Evolutionary conservation across 768 basidiomycete genomes (phyloP).

Genomic region (Rhizopogon sp.): DNA sequence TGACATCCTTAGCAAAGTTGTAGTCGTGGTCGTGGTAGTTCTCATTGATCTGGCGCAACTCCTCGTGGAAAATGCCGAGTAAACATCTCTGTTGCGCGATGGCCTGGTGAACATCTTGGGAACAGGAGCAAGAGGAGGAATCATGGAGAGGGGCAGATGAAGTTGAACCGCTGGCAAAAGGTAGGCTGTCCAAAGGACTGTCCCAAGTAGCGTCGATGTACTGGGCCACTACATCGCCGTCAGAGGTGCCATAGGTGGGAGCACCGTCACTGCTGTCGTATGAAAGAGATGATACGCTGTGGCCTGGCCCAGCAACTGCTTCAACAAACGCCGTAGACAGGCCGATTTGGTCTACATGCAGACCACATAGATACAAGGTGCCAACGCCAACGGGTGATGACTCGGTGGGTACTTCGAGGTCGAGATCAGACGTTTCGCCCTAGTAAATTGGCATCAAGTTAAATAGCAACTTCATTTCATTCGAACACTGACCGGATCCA

Average conservation of each 20-base stretch:
- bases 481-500: constrained; percentile 16
- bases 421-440: constrained; percentile 10
- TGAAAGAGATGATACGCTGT: constrained; percentile 4
- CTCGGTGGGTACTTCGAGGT: background rate
- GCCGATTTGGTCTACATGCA: background rate
- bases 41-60: constrained; percentile 21
- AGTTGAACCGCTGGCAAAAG: constrained; percentile 19
- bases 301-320: background rate
- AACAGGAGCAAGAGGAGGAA: constrained; percentile 21
- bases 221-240: constrained; percentile 27
- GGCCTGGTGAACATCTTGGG: constrained; percentile 26
- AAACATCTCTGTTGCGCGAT: constrained; percentile 27
- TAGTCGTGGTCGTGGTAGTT: constrained; percentile 10
- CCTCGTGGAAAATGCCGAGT: constrained; percentile 26
- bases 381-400: background rate
- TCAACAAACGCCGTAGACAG: background rate
- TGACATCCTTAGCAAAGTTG: constrained; percentile 24
- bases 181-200: constrained; percentile 33
- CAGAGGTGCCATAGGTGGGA: constrained; percentile 14
- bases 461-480: background rate
- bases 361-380: too few relatives aligned
- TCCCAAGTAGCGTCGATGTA: constrained; percentile 33
- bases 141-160: constrained; percentile 15
- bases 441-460: constrained; percentile 1
- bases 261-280: constrained; percentile 17